phyloP scores from a whole-genome alignment of 2,329 filamentous ascomycete species.

The Fusarium cicatricum region DNA sequence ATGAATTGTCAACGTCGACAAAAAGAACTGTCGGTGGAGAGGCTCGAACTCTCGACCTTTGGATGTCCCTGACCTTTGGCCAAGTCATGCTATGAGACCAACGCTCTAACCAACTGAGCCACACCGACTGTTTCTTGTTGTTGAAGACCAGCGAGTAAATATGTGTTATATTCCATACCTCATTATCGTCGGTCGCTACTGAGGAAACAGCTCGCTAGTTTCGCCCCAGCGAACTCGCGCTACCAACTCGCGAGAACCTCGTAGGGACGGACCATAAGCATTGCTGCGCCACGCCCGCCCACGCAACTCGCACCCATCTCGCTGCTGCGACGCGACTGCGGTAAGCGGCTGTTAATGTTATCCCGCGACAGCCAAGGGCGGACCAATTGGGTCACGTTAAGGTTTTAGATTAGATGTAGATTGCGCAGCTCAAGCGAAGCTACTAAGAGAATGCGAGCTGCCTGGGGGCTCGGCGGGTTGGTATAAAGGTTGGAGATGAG shows the following conservation, averaged over 20 bases:
- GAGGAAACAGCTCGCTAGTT: background rate
- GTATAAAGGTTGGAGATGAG: conserved; percentile 27
- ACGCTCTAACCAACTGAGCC: conserved; percentile 52
- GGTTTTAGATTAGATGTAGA: background rate
- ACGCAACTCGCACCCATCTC: conserved; percentile 24
- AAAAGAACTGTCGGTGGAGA: conserved; percentile 35
- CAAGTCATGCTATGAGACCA: conserved; percentile 46
- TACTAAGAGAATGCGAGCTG: conserved; percentile 25
- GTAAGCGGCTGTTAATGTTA: background rate
- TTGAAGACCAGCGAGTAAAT: background rate
- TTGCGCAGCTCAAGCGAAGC: conserved; percentile 18
- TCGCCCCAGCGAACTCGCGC: background rate
- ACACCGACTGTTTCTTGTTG: conserved; percentile 38
- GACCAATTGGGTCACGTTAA: background rate
- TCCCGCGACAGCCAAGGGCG: background rate
- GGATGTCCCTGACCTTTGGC: conserved; percentile 35
- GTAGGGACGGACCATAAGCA: background rate
- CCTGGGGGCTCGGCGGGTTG: background rate
- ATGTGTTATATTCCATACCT: background rate
- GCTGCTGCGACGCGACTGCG: too few species aligned
- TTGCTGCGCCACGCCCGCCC: conserved; percentile 27
- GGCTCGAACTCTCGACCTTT: conserved; percentile 44
- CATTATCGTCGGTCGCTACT: too few species aligned
- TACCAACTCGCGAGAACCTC: too few species aligned
- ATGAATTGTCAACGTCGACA: background rate